Evolutionary conservation across 345 rosid genomes (phyloP).

Genomic region (Euphorbia peplus): DNA sequence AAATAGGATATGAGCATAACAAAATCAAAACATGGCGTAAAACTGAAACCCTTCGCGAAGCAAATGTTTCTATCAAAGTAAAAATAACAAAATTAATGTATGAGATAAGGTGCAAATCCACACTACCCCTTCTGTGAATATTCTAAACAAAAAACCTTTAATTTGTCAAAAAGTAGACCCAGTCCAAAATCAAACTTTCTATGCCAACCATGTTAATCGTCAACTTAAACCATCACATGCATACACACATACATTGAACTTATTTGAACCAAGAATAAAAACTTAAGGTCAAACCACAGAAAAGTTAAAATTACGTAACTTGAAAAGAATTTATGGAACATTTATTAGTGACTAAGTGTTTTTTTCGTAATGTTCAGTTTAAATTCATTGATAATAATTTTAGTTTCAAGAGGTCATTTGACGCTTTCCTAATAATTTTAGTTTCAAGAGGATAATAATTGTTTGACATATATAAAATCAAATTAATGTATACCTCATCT

Average conservation of each 20-base stretch:
- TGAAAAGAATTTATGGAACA: not conserved
- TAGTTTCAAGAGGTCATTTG: not conserved
- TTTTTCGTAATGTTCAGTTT: not conserved
- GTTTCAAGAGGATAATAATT: not conserved
- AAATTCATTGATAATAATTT: not conserved
- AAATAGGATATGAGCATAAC: not conserved
- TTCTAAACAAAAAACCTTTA: no score
- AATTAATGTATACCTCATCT: slow-evolving; percentile 67
- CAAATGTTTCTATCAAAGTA: not conserved
- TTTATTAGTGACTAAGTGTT: not conserved
- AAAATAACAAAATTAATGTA: not conserved
- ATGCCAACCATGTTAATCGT: not conserved
- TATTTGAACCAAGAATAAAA: not conserved
- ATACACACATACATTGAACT: not conserved
- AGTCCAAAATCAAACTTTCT: no score
- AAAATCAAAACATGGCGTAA: not conserved
- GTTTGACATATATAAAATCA: not conserved
- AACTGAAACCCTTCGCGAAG: not conserved
- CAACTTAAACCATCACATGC: not conserved
- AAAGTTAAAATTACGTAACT: not conserved
- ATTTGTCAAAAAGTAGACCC: no score
- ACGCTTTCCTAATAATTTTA: not conserved
- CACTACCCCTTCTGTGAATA: not conserved
- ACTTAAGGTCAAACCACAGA: not conserved
- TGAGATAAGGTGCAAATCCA: not conserved